Base-by-base conservation (phyloP, 768 basidiomycete genomes). In the Amanita inopinata region DNA sequence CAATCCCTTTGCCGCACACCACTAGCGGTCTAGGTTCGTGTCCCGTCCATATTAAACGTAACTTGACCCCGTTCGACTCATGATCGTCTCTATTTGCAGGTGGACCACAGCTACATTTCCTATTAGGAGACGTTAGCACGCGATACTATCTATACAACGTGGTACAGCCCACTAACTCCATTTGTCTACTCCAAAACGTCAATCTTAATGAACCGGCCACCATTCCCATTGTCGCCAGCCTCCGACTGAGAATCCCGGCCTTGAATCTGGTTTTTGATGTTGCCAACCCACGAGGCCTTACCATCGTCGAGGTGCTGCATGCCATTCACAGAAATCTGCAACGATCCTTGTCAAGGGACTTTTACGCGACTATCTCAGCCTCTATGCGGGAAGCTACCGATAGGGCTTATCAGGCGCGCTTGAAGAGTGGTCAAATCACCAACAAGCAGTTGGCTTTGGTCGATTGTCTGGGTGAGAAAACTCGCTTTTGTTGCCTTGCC, bases 391-490 rank as follows among this genome's bases (percentile, higher is more conserved):
- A 35, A 28, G 43, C 43, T 19, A 22, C 34, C 15, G 43, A 44
- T 22, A 28, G 9, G n/a, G 43, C 43, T 14, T 44, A 30, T 15
- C 33, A 37, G 11, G 3, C 11, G 11, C 24, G 34, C 6, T 4
- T 44, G 4, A 22, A 37, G 24, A 37, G 11, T 7, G 34, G 32
- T 14, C 34, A 43, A 27, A 34, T 24, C 42, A 35, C 28, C 23
- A 36, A 35, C 42, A 24, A 36, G 36, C 33, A 24, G 17, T n/a
- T 43, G 25, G 25, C 42, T 22, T 36, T 44, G 35, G 43, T 44
- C 12, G 43, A 44, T 37, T 44, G 43, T 37, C 43, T 44, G 33
- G 43, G 43, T 44, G 35, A 44, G 43, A 37, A 31, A 27, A 15
- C 33, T 8, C 27, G 14, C 15, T 44, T 44, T n/a, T 30, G 28